Evolutionary conservation across 306 rosid genomes (phyloP).

Genomic region (Cucurbita maxima): DNA sequence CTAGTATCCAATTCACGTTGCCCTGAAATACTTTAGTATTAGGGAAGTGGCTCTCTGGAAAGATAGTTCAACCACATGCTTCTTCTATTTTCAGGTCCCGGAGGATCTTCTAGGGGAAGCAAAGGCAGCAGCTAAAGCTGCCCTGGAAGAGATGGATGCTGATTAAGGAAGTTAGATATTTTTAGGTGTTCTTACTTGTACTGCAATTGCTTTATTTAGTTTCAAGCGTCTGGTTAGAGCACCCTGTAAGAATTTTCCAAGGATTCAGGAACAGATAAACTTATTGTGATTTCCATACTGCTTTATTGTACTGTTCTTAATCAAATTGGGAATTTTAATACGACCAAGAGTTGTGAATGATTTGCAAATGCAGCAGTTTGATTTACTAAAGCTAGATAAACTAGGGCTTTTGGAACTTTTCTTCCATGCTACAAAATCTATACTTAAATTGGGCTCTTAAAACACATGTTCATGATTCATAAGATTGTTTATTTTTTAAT

Average conservation of each 20-base stretch:
- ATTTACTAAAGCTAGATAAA: no score
- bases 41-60: neutral
- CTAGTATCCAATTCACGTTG: neutral
- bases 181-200: neutral
- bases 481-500: no score
- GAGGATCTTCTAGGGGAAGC: constrained; percentile 69
- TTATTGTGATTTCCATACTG: constrained; percentile 2
- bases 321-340: neutral
- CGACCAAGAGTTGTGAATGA: no score
- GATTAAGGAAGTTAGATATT: constrained; percentile 26
- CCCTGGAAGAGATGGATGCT: constrained; percentile 97
- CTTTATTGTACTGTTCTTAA: neutral
- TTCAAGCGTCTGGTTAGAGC: neutral
- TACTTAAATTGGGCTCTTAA: no score
- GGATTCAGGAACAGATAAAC: neutral
- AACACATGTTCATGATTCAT: no score
- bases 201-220: neutral
- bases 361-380: no score
- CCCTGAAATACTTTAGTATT: neutral
- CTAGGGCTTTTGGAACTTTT: no score
- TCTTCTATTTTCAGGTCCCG: constrained; percentile 45
- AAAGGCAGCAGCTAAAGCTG: constrained; percentile 77
- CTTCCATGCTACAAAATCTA: no score
- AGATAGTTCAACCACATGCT: neutral
- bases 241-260: neutral